Base-by-base conservation (phyloP, 2,329 filamentous ascomycete genomes). In the Pyrenochaeta sp. region DNA sequence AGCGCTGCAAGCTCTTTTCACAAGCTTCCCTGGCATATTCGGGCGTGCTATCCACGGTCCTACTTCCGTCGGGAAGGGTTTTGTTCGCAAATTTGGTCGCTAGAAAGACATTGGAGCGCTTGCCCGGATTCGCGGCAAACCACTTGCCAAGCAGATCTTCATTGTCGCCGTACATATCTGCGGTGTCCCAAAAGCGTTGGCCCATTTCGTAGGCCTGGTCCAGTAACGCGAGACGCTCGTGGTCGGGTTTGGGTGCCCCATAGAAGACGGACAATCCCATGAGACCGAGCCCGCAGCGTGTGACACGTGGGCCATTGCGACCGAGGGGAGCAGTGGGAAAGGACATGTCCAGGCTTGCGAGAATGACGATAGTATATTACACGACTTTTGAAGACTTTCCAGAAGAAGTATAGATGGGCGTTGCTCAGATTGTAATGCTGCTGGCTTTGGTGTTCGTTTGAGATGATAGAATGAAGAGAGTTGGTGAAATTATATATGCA, bases 191-290 rank as follows among this genome's bases (percentile, higher is more conserved):
- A 41, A 63, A 63, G 4, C 71, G 73, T 35, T 75, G 74, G 35
- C 81, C 81, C 2, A 76, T 51, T 19, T 77, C 76, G 64, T 77
- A 77, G 3, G 74, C 74, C 9, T 72, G 72, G 58, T 83, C 79
- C 14, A 84, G 74, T 2, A 83, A 53, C 3, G 72, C 72, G 43
- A 82, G 71, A 3, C 78, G 75, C 46, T 82, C 77, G 15, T 73
- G 63, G 20, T 82, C 79, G 2, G 78, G 72, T 36, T 75, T 77
- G 4, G 69, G 58, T n/a, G 55, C 46, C 35, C 78, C 77, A 50
- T 81, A 81, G 60, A 75, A 77, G 31, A 65, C 62, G 30, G 51
- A 65, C 26, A 78, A 48, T 3, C 80, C 79, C 81, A 84, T 83
- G 15, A 78, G 66, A 11, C 81, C 80, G 21, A 82, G 75, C 8